Percentiles rank a stretch among this genome's conserved stretches.
phyloP scores from a whole-genome alignment of 768 basidiomycete species.

The Chalciporus pseudorubinellus region DNA sequence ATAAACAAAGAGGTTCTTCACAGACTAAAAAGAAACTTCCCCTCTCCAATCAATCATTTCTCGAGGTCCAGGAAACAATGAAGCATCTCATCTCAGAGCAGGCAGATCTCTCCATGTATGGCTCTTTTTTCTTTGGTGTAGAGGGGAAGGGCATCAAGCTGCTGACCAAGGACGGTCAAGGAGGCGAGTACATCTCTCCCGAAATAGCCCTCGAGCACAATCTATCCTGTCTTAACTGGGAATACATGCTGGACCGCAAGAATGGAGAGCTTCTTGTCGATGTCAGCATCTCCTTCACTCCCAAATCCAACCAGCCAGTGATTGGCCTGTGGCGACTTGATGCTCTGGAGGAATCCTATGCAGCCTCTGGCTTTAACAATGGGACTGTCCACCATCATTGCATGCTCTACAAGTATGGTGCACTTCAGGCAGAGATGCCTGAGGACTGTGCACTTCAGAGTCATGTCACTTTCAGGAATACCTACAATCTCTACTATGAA shows the following conservation, averaged over 20 bases:
- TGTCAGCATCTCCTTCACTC: too few relatives aligned
- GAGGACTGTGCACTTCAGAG: slow-evolving; percentile 1
- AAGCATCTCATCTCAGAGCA: too few relatives aligned
- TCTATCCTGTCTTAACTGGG: slow-evolving; percentile 7
- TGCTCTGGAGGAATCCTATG: slow-evolving; percentile 9
- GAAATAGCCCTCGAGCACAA: not conserved
- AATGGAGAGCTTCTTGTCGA: slow-evolving; percentile 5
- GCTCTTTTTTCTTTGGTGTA: too few relatives aligned
- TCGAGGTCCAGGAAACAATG: too few relatives aligned
- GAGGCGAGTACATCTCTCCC: not conserved
- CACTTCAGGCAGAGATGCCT: slow-evolving; percentile 15
- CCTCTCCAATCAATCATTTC: not conserved
- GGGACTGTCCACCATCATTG: slow-evolving; percentile 7
- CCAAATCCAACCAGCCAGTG: not conserved
- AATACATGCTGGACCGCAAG: not conserved
- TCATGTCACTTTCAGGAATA: slow-evolving; percentile 11
- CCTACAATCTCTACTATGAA: slow-evolving; percentile 21
- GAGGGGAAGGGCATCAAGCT: too few relatives aligned
- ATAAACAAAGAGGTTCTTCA: not conserved
- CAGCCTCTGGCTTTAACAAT: not conserved
- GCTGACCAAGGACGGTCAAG: too few relatives aligned
- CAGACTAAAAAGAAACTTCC: not conserved
- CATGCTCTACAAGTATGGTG: slow-evolving; percentile 11
- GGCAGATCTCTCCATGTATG: too few relatives aligned
- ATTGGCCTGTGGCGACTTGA: slow-evolving; percentile 11